Conservation (phyloP, 352 stramenopile genomes). For the Phytopythium helicoides region DNA sequence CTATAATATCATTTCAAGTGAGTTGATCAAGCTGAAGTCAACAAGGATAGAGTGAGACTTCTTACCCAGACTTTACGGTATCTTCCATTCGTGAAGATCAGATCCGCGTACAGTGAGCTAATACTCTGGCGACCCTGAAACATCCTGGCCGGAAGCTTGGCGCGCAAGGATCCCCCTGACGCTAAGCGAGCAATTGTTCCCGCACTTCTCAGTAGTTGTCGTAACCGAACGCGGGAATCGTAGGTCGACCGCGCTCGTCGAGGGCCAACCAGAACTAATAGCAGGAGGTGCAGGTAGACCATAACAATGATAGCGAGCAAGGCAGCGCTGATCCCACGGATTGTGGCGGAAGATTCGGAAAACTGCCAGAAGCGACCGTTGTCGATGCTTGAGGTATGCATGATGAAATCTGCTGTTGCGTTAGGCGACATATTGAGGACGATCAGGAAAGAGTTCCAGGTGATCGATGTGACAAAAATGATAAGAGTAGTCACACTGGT, state of each 20-base stretch:
- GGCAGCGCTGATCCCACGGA: slow-evolving; percentile 6
- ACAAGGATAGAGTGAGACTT: background rate
- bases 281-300: background rate
- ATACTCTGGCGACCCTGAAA: background rate
- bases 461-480: slow-evolving; percentile 16
- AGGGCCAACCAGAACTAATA: background rate
- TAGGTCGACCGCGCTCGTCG: background rate
- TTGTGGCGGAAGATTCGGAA: background rate
- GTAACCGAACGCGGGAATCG: background rate
- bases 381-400: slow-evolving; percentile 29
- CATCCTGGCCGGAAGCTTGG: background rate
- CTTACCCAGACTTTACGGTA: slow-evolving; percentile 27
- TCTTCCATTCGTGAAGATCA: slow-evolving; percentile 16
- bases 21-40: too few species aligned
- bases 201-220: background rate
- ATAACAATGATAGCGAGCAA: background rate
- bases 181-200: background rate
- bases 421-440: slow-evolving; percentile 28
- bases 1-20: slow-evolving; percentile 14
- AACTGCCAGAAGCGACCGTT: slow-evolving; percentile 30
- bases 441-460: slow-evolving; percentile 34
- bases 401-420: slow-evolving; percentile 29
- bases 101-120: slow-evolving; percentile 10
- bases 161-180: background rate
- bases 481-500: slow-evolving; percentile 15